Conservation (phyloP, 225 moss, liverwort and hornwort species). For the Pseudisothecium myosuroides region DNA sequence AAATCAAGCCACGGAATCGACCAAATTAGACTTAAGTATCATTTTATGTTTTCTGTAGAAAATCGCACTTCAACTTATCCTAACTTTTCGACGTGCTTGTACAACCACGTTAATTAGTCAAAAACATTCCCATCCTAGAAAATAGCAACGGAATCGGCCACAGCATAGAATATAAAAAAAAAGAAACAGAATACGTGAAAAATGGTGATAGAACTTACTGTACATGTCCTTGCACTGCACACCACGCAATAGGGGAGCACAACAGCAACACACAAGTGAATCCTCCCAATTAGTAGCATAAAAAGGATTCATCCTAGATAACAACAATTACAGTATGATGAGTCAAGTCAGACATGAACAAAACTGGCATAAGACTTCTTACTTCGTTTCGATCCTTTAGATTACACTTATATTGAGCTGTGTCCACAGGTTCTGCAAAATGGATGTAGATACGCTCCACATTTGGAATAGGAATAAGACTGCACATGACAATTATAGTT, state of each 20-base stretch:
- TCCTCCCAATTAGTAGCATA: background rate
- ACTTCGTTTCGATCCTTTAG: conserved; percentile 49
- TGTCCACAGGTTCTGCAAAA: conserved; percentile 71
- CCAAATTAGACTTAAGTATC: background rate
- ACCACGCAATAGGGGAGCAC: background rate
- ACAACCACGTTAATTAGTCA: background rate
- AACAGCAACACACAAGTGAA: conserved; percentile 2
- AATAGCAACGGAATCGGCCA: background rate
- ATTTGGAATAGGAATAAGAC: conserved; percentile 53
- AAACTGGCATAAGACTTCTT: background rate
- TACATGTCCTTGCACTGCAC: conserved; percentile 32
- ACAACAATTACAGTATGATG: background rate
- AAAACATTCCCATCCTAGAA: background rate
- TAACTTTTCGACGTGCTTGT: background rate
- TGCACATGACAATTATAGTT: conserved; percentile 12
- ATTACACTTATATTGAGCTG: conserved; percentile 28
- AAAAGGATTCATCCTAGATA: background rate
- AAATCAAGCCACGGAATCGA: background rate
- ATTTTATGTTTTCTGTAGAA: background rate
- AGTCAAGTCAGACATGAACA: background rate
- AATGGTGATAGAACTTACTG: conserved; percentile 18
- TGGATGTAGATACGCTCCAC: conserved; percentile 91
- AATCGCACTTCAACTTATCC: background rate
- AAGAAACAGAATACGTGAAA: background rate
- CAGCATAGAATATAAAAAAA: background rate